Base-by-base conservation (phyloP, 2,329 filamentous ascomycete species). In the Paradendryphiella salina region DNA sequence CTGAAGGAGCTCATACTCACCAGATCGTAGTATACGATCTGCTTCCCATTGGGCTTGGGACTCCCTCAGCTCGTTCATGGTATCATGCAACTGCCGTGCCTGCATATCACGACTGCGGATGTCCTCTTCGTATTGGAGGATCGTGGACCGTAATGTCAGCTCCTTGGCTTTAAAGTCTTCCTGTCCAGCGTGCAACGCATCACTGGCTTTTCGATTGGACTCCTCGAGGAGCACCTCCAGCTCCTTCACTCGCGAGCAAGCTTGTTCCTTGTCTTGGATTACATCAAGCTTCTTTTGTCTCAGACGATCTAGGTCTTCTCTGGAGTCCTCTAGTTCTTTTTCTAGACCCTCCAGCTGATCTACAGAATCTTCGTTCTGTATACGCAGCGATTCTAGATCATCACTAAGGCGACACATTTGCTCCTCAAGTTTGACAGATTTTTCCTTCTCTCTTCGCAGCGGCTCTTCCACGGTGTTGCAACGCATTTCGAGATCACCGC, bases 391-490 rank as follows among this genome's bases (percentile, higher is more conserved):
- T 26, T 73, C 63, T 8, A 74, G 66, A 33, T 77, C 67, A 0
- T 67, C 51, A 15, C 67, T 67, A 2, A 78, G 50, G 8, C 60
- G 56, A 7, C 67, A 52, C 3, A 75, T 64, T 48, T 66, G 46
- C 8, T 57, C 50, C 37, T 75, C 60, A 11, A 76, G 60, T 17
- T 65, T 59, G 34, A 58, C 46, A n/a, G 64, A 69, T 42, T 65
- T 74, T 13, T 68, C 63, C 46, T 72, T 68, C 56, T 80, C 79
- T 13, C 70, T 67, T 4, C 75, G 74, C 10, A 85, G 70, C 5
- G 83, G 83, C 40, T 74, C 74, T 66, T 85, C 83, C 2, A 80
- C 74, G 26, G 76, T 76, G 28, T 79, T 75, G 60, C 83, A 85
- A 6, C 83, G 77, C 8, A 69, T 70, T 58, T 85, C 83, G 1